Base-by-base conservation (phyloP, 2,329 filamentous ascomycete species). In the Cladosporium sp. region DNA sequence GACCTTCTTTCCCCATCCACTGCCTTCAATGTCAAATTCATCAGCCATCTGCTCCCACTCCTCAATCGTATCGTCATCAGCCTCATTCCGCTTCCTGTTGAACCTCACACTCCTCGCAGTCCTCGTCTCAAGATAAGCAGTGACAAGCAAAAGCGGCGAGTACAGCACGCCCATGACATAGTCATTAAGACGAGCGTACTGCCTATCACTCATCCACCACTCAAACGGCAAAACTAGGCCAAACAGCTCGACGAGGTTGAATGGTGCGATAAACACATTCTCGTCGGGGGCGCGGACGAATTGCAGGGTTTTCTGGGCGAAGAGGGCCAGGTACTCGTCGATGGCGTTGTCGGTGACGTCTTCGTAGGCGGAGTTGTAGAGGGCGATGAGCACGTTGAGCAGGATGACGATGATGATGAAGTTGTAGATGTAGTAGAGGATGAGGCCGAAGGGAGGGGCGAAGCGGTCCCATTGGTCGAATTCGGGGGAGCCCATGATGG, bases 231-330 rank as follows among this genome's bases (percentile, higher is more conserved):
- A 69, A 37, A 89, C 83, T 3, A 97, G 82, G 60, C 83, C 78
- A 60, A 96, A 79, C 17, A 97, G 86, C 72, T 99, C 94, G 60
- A 99, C 83, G 2, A 99, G 80, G 71, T 99, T 99, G 74, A 99
- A 89, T 0, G 94, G 94, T 0, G 94, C 87, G 67, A 99, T 96
- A 75, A 94, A 99, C 56, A 99, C 94, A 65, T 99, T 99, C 73
- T 99, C 94, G 66, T 99, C 94, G 0, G 94, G 94, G 0, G 94
- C 94, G 49, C 94, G 90, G 17, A 97, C 90, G 68, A 97, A 99
- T 68, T 96, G 91, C 82, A 97, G 90, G 0, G 94, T 97, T 75
- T 96, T 96, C 65, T 95, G 89, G 0, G 90, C 83, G 74, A 96
- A 97, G 3, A 97, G 83, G 0, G 91, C 93, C 71, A 99, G 86